Evolutionary conservation across 2,329 filamentous ascomycete species (phyloP), one percentile per base, ranked within the genome.

Genomic region (Aspergillus glaucus): DNA sequence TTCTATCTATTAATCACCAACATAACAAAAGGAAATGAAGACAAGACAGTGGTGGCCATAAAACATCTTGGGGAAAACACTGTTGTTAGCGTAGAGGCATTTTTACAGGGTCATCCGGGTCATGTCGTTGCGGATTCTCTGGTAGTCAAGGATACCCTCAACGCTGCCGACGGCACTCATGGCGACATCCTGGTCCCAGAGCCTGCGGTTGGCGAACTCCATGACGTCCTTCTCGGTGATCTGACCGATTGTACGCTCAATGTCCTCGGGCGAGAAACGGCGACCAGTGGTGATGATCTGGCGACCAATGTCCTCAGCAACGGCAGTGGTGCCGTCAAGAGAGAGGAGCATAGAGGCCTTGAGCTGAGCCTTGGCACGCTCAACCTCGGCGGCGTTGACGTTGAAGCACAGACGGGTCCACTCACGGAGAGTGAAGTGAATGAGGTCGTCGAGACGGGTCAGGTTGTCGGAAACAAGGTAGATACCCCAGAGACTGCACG

Each of bases 291-390:
- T 97, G 77, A 98, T 85, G 75, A 98, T 90, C 78, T 98, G 93
- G 73, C 93, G 88, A 67, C 93, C 93, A 72, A 98, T 95, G 71
- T 98, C 93, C 80, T 98, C 93, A 53, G 93, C 93, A 48, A 96
- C 86, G 62, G 93, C 90, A 44, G 93, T 97, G 67, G 93, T 97
- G 72, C 91, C 94, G 71, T 98, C 93, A 28, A 98, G 88, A 46
- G 90, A 95, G 58, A 98, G 85, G 54, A 98, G 88, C 66, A 98
- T 91, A 48, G 91, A 95, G 55, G 93, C 93, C 84, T 98, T 98
- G 65, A 98, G 86, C 79, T 98, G 93, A 57, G 93, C 88, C 84
- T 98, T 98, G 74, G 93, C 93, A 62, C 93, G 92, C 83, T 98
- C 93, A 53, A 91, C 87, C 78, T 98, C 93, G 58, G 91, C 85